Percentiles rank a stretch among this genome's conserved stretches.
phyloP scores from a whole-genome alignment of 2,329 filamentous ascomycete genomes.

The Colletotrichum sp. region DNA sequence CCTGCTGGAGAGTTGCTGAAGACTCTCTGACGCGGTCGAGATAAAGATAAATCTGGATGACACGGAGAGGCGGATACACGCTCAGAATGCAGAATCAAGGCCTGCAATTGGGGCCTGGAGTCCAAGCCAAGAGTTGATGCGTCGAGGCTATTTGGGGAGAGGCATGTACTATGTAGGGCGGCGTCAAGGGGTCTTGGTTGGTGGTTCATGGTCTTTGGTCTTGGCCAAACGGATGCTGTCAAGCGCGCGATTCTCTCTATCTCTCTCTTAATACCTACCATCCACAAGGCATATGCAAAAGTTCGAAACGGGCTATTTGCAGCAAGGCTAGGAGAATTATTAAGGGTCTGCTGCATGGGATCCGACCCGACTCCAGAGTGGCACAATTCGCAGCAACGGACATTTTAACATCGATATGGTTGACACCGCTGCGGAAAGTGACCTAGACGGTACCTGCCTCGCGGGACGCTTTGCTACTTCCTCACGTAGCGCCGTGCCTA shows the following conservation, averaged over 20 bases:
- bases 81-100: neutral
- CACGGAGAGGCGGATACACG: neutral
- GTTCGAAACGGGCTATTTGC: neutral
- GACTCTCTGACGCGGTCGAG: neutral
- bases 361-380: neutral
- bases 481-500: neutral
- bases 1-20: neutral
- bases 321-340: neutral
- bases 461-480: neutral
- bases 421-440: neutral
- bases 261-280: neutral
- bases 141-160: conserved; percentile 3
- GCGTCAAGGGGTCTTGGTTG: neutral
- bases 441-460: neutral
- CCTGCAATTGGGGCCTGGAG: neutral
- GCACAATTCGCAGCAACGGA: neutral
- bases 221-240: neutral
- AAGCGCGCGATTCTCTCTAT: neutral
- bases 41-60: neutral
- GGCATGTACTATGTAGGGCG: neutral
- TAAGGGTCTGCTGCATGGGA: neutral
- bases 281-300: neutral
- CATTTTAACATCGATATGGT: neutral
- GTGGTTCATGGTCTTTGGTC: neutral
- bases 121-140: neutral